Evolutionary conservation across 106 monocot genomes (phyloP).

Genomic region (Dactylorhiza incarnata): DNA sequence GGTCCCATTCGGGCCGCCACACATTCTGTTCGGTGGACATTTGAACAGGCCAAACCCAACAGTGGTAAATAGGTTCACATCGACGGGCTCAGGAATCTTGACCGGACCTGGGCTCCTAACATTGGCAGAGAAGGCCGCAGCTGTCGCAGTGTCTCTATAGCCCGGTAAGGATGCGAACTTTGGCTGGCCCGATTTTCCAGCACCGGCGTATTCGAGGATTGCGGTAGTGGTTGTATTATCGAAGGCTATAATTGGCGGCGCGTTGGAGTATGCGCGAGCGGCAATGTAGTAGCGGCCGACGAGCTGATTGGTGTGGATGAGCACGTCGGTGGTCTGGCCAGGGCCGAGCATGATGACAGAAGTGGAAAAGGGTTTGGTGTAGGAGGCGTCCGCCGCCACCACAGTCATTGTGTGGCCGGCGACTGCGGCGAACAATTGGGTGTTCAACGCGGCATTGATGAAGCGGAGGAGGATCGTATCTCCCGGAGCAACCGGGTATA

Average conservation of each 20-base stretch:
- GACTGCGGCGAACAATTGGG: conserved; percentile 35
- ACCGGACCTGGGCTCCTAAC: conserved; percentile 28
- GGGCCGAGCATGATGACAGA: conserved; percentile 31
- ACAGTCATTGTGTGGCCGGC: conserved; percentile 58
- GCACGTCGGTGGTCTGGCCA: conserved; percentile 55
- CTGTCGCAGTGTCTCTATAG: conserved; percentile 35
- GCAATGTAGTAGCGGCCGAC: conserved; percentile 68
- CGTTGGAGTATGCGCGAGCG: conserved; percentile 49
- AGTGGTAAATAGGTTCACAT: conserved; percentile 43
- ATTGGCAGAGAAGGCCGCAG: conserved; percentile 15
- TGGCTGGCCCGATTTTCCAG: neutral
- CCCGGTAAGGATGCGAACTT: conserved; percentile 14
- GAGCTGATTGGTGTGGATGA: conserved; percentile 33
- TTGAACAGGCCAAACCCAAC: conserved; percentile 48
- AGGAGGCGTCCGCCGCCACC: conserved; percentile 42
- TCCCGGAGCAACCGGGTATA: conserved; percentile 34
- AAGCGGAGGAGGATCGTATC: conserved; percentile 47
- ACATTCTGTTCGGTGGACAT: conserved; percentile 21
- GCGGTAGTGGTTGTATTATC: conserved; percentile 77
- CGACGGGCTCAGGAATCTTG: conserved; percentile 37
- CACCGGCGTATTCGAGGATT: conserved; percentile 37
- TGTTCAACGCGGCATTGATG: conserved; percentile 51
- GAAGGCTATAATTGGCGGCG: conserved; percentile 25
- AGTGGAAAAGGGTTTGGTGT: conserved; percentile 50
- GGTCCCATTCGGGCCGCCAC: conserved; percentile 36